A percentile compares a stretch with the other conserved stretches of the same genome.
Evolutionary conservation across 192 early-diverging fungal genomes (phyloP).

Genomic region (Umbelopsis sp.): DNA sequence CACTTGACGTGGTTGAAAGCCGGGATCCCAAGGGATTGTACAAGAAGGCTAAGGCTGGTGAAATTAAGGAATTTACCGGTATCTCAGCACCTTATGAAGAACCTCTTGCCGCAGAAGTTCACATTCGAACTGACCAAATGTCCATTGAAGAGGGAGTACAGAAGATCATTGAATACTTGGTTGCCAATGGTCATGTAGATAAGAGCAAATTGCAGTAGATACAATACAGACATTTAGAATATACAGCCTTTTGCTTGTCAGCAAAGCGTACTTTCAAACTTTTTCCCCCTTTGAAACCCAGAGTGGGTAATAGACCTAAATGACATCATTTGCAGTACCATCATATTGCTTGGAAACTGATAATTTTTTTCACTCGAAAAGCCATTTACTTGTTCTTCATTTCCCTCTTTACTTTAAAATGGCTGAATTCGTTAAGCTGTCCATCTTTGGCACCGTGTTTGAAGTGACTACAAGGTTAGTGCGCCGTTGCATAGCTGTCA

Average conservation of each 20-base stretch:
- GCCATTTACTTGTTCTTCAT: not conserved
- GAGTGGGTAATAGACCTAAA: not conserved
- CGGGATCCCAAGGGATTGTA: slow-evolving; percentile 96
- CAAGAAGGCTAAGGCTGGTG: slow-evolving; percentile 92
- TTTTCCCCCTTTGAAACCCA: not conserved
- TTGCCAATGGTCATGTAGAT: slow-evolving; percentile 20
- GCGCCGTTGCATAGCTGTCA: too few relatives aligned
- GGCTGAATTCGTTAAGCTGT: slow-evolving; percentile 75
- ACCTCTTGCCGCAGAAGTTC: slow-evolving; percentile 81
- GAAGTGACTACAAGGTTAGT: slow-evolving; percentile 74
- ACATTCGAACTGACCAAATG: slow-evolving; percentile 77
- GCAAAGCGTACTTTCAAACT: not conserved
- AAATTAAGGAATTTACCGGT: slow-evolving; percentile 97
- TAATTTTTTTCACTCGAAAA: not conserved
- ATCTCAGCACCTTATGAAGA: slow-evolving; percentile 92
- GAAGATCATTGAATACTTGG: slow-evolving; percentile 40
- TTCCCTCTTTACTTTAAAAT: slow-evolving; percentile 33
- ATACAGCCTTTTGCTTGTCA: not conserved
- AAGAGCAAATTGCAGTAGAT: slow-evolving; percentile 8
- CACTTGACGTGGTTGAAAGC: slow-evolving; percentile 83
- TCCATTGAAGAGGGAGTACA: slow-evolving; percentile 73
- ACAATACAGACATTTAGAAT: not conserved
- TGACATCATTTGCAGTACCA: slow-evolving; percentile 8
- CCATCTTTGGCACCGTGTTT: slow-evolving; percentile 84
- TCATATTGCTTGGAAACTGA: not conserved